Conservation (phyloP, 257 asterid species). For the Craterostigma plantagineum region DNA sequence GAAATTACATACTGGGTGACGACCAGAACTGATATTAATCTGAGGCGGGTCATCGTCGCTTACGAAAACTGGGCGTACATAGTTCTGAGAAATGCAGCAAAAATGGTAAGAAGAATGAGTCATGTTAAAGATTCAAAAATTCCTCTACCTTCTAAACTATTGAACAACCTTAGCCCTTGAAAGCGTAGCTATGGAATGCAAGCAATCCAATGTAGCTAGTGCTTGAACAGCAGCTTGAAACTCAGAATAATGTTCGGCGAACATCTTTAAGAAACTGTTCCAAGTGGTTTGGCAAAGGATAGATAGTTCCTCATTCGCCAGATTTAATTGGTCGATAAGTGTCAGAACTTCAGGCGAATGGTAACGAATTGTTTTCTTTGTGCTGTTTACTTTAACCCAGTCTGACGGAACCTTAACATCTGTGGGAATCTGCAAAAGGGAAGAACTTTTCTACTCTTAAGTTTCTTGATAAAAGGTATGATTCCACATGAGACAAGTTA, state of each 20-base stretch:
- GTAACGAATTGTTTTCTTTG: slow-evolving; percentile 66
- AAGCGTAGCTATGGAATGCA: slow-evolving; percentile 61
- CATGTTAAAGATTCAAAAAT: no score
- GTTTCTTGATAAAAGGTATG: no score
- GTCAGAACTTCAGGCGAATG: slow-evolving; percentile 66
- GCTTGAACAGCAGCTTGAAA: slow-evolving; percentile 85
- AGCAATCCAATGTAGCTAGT: slow-evolving; percentile 74
- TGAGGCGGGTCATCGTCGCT: slow-evolving; percentile 63
- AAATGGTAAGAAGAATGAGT: no score
- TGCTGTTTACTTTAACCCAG: slow-evolving; percentile 88
- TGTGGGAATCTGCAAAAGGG: slow-evolving; percentile 39
- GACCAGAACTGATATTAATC: slow-evolving; percentile 57
- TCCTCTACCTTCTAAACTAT: slow-evolving; percentile 6
- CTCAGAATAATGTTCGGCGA: slow-evolving; percentile 48
- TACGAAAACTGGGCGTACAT: slow-evolving; percentile 60
- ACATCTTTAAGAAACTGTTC: slow-evolving; percentile 43
- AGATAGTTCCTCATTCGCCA: slow-evolving; percentile 77
- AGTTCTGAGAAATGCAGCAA: slow-evolving; percentile 31
- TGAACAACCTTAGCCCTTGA: slow-evolving; percentile 57
- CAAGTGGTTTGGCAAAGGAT: slow-evolving; percentile 65
- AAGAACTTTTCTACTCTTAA: no score
- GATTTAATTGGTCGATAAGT: slow-evolving; percentile 46
- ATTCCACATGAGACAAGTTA: no score
- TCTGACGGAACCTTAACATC: slow-evolving; percentile 52
- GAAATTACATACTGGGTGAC: slow-evolving; percentile 64